phyloP scores from a whole-genome alignment of 495 filamentous ascomycete genomes.

The Parmelia sp. region DNA sequence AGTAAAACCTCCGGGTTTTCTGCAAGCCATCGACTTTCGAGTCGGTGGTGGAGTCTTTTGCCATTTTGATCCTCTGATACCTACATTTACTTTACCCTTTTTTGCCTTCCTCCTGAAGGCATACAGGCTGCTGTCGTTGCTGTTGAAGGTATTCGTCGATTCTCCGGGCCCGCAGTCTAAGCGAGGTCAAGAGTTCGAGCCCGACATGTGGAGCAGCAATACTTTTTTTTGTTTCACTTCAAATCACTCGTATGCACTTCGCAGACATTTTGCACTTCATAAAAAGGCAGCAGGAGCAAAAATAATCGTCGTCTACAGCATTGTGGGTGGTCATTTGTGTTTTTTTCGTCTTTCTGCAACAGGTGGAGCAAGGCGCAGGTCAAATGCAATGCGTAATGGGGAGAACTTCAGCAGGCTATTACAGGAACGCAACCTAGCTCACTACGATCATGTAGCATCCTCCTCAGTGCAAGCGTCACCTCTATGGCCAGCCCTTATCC shows the following conservation, averaged over 20 bases:
- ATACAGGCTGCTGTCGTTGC: background rate
- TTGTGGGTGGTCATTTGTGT: background rate
- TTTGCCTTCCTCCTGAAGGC: background rate
- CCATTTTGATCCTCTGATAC: slow-evolving; percentile 2
- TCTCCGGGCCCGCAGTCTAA: background rate
- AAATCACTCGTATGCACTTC: slow-evolving; percentile 1
- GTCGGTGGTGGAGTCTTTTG: background rate
- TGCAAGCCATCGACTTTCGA: background rate
- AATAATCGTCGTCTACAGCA: background rate
- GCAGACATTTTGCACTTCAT: background rate
- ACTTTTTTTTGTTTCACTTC: background rate
- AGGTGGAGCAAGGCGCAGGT: background rate
- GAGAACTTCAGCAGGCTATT: background rate
- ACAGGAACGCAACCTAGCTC: background rate
- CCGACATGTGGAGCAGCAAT: background rate
- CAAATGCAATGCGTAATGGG: background rate
- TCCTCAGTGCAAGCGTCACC: background rate
- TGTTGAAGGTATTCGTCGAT: background rate
- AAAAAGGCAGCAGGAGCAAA: background rate
- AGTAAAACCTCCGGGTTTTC: background rate
- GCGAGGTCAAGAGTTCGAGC: background rate
- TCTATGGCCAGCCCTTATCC: background rate
- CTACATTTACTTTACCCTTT: background rate
- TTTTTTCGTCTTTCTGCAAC: background rate
- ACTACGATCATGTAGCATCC: background rate